A percentile compares a stretch with the other conserved stretches of the same genome.
phyloP scores from a whole-genome alignment of 208 protist species.

The Trypanosoma avium region DNA sequence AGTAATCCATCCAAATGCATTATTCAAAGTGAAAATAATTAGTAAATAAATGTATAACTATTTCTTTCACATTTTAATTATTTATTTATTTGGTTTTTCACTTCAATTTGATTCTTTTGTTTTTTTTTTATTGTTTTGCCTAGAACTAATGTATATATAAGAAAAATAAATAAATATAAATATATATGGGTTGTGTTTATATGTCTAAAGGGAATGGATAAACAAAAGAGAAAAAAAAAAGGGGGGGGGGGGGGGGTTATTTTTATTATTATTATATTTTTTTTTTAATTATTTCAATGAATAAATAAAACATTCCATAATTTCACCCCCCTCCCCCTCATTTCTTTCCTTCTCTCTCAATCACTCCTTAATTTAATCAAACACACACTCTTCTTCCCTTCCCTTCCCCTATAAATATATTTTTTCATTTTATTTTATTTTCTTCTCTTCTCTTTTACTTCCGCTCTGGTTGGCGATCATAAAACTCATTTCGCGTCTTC shows the following conservation, averaged over 20 bases:
- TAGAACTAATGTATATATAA: too few species aligned
- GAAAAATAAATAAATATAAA: too few species aligned
- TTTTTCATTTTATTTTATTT: background rate
- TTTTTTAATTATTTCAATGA: too few species aligned
- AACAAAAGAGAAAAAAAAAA: too few species aligned
- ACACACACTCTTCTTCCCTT: background rate
- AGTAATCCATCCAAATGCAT: background rate
- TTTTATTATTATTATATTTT: too few species aligned
- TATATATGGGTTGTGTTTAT: too few species aligned
- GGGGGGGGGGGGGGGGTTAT: too few species aligned
- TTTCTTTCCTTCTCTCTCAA: background rate
- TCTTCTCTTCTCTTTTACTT: constrained; percentile 31
- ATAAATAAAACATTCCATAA: too few species aligned
- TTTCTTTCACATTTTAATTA: background rate
- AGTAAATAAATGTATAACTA: too few species aligned
- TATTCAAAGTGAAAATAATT: too few species aligned
- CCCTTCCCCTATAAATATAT: background rate
- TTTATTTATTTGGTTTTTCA: background rate
- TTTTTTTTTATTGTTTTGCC: background rate
- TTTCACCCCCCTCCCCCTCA: background rate
- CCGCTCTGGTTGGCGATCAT: constrained; percentile 72
- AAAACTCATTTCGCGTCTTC: constrained; percentile 95
- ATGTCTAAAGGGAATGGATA: too few species aligned
- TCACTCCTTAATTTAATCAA: background rate
- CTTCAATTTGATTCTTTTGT: background rate